Evolutionary conservation across 1,284 basidiomycete genomes (phyloP).

Genomic region (Heterobasidion parviporum): DNA sequence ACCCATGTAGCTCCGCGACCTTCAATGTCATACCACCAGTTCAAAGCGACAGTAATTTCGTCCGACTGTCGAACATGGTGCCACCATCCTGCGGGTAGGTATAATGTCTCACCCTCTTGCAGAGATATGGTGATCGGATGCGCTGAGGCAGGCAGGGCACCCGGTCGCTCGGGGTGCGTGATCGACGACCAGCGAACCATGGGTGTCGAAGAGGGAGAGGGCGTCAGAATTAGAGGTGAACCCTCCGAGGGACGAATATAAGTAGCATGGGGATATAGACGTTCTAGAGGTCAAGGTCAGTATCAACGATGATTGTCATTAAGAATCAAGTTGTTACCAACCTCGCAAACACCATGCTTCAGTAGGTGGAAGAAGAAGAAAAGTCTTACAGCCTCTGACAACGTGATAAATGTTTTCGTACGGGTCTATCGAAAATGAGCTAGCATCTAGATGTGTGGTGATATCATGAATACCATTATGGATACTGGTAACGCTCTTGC

Average conservation of each 20-base stretch:
- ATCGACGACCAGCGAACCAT: slow-evolving; percentile 72
- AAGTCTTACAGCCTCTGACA: slow-evolving; percentile 75
- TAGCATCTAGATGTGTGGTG: not conserved
- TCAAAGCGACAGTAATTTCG: slow-evolving; percentile 65
- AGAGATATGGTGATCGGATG: slow-evolving; percentile 63
- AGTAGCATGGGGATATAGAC: slow-evolving; percentile 59
- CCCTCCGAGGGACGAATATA: slow-evolving; percentile 37
- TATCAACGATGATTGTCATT: slow-evolving; percentile 1
- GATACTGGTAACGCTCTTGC: slow-evolving; percentile 70
- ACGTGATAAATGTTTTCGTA: slow-evolving; percentile 93
- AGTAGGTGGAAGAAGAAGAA: slow-evolving; percentile 78
- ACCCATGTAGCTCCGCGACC: slow-evolving; percentile 64
- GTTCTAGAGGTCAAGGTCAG: slow-evolving; percentile 33
- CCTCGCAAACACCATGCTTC: slow-evolving; percentile 81
- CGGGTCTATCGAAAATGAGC: slow-evolving; percentile 46
- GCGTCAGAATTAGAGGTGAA: slow-evolving; percentile 33
- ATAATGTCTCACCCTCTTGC: slow-evolving; percentile 71
- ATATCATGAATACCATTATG: slow-evolving; percentile 56
- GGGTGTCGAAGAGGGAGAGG: slow-evolving; percentile 30
- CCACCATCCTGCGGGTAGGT: slow-evolving; percentile 88
- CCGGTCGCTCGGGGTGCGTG: slow-evolving; percentile 39
- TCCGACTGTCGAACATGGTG: slow-evolving; percentile 72
- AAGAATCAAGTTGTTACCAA: slow-evolving; percentile 23
- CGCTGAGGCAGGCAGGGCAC: slow-evolving; percentile 38
- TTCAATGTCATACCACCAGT: slow-evolving; percentile 86